A percentile compares a stretch with the other conserved stretches of the same genome.
Evolutionary conservation across 805 yeast genomes (phyloP).

Genomic region (Pichia californica): DNA sequence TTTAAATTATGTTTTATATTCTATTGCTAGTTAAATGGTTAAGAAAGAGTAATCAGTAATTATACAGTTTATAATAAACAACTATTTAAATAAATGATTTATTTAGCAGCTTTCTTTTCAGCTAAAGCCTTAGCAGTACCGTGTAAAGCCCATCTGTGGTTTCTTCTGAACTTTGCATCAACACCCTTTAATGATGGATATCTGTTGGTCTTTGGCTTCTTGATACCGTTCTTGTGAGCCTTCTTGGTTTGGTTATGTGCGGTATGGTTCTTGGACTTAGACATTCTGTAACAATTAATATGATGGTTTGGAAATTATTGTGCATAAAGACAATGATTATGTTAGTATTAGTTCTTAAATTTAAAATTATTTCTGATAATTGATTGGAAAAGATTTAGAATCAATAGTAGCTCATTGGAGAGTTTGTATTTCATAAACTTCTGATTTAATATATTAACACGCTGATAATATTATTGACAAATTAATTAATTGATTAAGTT

Average conservation of each 20-base stretch:
- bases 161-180: constrained; percentile 98
- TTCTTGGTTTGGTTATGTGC: constrained; percentile 99
- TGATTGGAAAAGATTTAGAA: too few relatives aligned
- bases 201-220: constrained; percentile 97
- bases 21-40: too few relatives aligned
- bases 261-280: constrained; percentile 99
- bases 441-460: too few relatives aligned
- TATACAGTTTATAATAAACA: background rate
- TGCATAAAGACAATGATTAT: too few relatives aligned
- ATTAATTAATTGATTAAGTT: too few relatives aligned
- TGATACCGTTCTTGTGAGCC: constrained; percentile 99
- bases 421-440: too few relatives aligned
- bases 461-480: too few relatives aligned
- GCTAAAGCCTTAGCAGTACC: constrained; percentile 95
- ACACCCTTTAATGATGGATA: constrained; percentile 98
- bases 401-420: too few relatives aligned
- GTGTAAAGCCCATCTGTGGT: constrained; percentile 98
- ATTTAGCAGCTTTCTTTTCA: constrained; percentile 40
- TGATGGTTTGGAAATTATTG: too few relatives aligned
- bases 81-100: constrained; percentile 10
- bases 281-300: constrained; percentile 66
- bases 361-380: too few relatives aligned
- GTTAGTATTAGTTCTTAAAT: constrained; percentile 7
- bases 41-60: background rate
- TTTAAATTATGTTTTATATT: too few relatives aligned